These are phyloP conservation scores for Pseudomonodictys pantanalensis DNA, from an alignment of 495 filamentous ascomycete species.

Conservation along the genomic window DNA sequence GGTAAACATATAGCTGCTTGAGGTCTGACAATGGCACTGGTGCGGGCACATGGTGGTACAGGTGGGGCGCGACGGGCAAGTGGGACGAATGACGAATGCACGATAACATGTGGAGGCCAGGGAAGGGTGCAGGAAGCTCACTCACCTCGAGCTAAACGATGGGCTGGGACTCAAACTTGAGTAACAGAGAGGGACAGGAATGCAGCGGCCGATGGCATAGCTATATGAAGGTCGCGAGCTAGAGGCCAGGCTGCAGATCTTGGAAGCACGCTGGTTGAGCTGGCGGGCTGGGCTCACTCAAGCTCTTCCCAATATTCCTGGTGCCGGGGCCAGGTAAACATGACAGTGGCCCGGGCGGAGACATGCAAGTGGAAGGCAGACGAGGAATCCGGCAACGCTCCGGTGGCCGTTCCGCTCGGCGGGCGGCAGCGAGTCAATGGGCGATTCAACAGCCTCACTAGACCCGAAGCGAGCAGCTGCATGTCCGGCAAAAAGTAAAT, in stretches of 20 bases:
- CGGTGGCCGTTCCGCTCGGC: not conserved
- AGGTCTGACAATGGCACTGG: slow-evolving; percentile 4
- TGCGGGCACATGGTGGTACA: slow-evolving; percentile 2
- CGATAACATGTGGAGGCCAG: not conserved
- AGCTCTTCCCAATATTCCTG: slow-evolving; percentile 13
- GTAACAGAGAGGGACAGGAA: not conserved
- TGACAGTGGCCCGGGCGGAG: slow-evolving; percentile 16
- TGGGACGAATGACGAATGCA: not conserved
- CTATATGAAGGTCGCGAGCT: slow-evolving; percentile 22
- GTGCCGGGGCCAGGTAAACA: slow-evolving; percentile 2
- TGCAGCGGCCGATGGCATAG: slow-evolving; percentile 11
- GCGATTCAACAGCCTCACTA: slow-evolving; percentile 22
- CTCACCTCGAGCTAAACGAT: slow-evolving; percentile 27
- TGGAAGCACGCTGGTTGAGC: slow-evolving; percentile 12
- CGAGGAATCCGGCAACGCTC: not conserved
- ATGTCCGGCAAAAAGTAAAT: slow-evolving; percentile 11
- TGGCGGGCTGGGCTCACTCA: slow-evolving; percentile 24
- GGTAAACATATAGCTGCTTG: slow-evolving; percentile 3
- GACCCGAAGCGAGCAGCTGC: slow-evolving; percentile 7
- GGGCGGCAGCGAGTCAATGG: not conserved
- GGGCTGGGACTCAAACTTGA: slow-evolving; percentile 18
- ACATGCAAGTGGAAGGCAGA: slow-evolving; percentile 11
- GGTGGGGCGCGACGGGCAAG: not conserved
- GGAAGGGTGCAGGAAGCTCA: not conserved
- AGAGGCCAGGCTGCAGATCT: slow-evolving; percentile 24